Conservation (phyloP, 306 rosid genomes). For the Sesbania bispinosa region DNA sequence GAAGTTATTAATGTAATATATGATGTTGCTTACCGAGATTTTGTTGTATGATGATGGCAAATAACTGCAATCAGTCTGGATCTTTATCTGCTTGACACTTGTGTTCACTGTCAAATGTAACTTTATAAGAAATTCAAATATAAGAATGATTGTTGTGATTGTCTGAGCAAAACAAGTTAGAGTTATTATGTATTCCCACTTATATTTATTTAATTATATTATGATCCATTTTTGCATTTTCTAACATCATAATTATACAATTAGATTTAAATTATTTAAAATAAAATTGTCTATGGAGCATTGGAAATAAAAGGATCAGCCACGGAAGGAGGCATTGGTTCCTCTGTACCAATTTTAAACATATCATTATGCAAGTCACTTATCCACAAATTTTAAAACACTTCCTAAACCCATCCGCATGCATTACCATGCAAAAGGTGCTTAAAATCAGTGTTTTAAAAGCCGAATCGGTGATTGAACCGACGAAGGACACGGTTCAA, state of each 20-base stretch:
- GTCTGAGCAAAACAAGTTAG: neutral
- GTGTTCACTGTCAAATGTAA: neutral
- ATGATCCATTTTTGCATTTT: neutral
- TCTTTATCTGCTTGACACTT: slow-evolving; percentile 16
- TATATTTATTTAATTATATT: neutral
- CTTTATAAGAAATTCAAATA: neutral
- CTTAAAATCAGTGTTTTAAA: too few species aligned
- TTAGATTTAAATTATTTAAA: neutral
- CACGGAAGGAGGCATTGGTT: neutral
- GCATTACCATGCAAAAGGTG: too few species aligned
- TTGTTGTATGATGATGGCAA: neutral
- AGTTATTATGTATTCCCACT: neutral
- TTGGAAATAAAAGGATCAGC: neutral
- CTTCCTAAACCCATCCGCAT: too few species aligned
- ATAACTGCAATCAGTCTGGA: neutral
- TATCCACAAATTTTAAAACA: too few species aligned
- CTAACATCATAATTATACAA: neutral
- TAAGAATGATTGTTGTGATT: neutral
- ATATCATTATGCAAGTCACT: too few species aligned
- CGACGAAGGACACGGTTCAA: too few species aligned
- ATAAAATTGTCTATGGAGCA: neutral
- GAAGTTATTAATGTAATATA: slow-evolving; percentile 16
- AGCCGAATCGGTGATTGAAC: too few species aligned
- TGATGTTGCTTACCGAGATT: slow-evolving; percentile 1
- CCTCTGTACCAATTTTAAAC: too few species aligned